Base-by-base conservation (phyloP, 2,329 filamentous ascomycete genomes). In the Diaporthe caulivora region DNA sequence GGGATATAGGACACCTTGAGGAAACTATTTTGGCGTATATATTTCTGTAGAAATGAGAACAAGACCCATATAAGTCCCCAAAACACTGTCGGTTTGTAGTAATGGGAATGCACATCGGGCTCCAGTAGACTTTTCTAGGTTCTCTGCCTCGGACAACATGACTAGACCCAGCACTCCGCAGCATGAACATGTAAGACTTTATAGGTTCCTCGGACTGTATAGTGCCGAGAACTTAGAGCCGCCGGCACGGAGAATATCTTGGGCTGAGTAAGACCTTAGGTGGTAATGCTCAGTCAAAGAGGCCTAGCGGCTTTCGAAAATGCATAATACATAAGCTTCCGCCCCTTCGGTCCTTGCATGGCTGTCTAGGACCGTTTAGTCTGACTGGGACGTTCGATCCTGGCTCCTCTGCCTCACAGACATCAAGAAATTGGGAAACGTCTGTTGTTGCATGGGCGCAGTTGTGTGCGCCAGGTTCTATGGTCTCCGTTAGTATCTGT, bases 191-290 rank as follows among this genome's bases (percentile, higher is more conserved):
- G n/a, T 6, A 53, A 67, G 29, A 6, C 31, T 8, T 13, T 3
- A 17, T 21, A 21, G 3, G 13, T 3, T 1, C 17, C 4, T 53
- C 47, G 62, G 31, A 26, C 31, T 51, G 21, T 21, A 21, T 29
- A 37, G 13, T 67, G 31, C 47, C 62, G 47, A 65, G 31, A 67
- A 17, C 24, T n/a, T 11, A 13, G n/a, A 47, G 15, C 31, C 44
- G 29, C 15, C 15, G 47, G 62, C 31, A 13, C 29, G 29, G 44
- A 67, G 62, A 67, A 51, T 53, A 31, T 67, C 62, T 24, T 44
- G 62, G 62, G 62, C 62, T 67, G 62, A 67, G 62, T 67, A 67
- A 67, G 62, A 67, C 40, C 44, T 44, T 15, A 67, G 62, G 62
- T 67, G 10, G 62, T 40, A 67, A 53, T 53, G 13, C 31, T 24